Evolutionary conservation across 306 rosid species (phyloP).

Genomic region (Quercus rubra): DNA sequence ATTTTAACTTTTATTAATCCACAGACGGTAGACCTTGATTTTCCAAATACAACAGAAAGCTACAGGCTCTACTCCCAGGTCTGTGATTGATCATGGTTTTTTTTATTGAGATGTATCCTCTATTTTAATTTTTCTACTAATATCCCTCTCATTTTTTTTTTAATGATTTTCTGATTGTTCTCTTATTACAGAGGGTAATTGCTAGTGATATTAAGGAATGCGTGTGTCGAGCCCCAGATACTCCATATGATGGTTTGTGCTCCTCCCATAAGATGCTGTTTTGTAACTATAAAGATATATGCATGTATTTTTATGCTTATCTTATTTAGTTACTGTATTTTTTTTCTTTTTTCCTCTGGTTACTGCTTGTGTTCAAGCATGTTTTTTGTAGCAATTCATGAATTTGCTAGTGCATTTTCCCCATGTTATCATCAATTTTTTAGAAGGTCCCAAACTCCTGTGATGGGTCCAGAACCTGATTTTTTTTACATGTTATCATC

Average conservation of each 20-base stretch:
- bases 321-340: neutral
- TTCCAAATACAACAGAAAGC: conserved; percentile 93
- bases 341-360: neutral
- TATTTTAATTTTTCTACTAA: neutral
- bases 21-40: conserved; percentile 83
- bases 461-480: neutral
- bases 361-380: neutral
- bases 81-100: conserved; percentile 28
- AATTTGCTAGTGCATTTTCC: neutral
- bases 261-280: conserved; percentile 14
- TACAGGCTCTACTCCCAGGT: conserved; percentile 94
- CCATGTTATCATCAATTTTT: neutral
- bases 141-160: neutral
- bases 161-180: conserved; percentile 19
- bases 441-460: neutral
- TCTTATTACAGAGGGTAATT: conserved; percentile 73
- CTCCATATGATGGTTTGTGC: conserved; percentile 89
- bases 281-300: neutral
- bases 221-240: conserved; percentile 98
- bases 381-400: neutral
- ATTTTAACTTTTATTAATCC: conserved; percentile 23
- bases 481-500: neutral
- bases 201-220: conserved; percentile 97
- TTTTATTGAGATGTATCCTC: conserved; percentile 15
- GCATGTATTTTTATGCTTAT: neutral